Conservation (phyloP, 1,139 yeast species). For the Magnusiomyces suaveolens region DNA sequence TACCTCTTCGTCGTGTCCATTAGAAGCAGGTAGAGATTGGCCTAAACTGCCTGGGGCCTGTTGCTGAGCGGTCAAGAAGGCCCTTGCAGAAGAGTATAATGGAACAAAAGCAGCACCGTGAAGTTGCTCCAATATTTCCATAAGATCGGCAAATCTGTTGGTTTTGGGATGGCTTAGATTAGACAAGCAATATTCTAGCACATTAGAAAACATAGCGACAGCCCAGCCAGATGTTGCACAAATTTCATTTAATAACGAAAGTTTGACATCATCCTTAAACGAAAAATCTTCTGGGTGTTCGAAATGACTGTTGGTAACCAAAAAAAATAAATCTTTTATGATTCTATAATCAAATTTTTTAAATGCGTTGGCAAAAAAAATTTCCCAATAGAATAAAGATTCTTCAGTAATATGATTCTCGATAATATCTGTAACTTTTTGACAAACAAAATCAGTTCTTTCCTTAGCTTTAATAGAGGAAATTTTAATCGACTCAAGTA, state of each 20-base stretch:
- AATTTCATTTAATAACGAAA: constrained; percentile 48
- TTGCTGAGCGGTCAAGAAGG: constrained; percentile 35
- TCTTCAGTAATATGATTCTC: constrained; percentile 62
- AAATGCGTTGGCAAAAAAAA: constrained; percentile 56
- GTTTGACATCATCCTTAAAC: constrained; percentile 54
- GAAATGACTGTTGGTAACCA: constrained; percentile 44
- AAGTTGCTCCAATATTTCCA: constrained; percentile 50
- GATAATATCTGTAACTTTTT: constrained; percentile 41
- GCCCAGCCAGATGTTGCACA: constrained; percentile 52
- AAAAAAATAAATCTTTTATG: constrained; percentile 43
- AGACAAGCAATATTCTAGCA: constrained; percentile 41
- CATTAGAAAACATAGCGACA: constrained; percentile 41
- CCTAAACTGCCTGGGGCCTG: constrained; percentile 32
- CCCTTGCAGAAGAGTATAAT: constrained; percentile 38
- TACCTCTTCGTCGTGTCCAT: not conserved
- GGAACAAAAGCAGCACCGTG: constrained; percentile 47
- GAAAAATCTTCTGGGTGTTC: constrained; percentile 45
- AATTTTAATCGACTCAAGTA: constrained; percentile 23
- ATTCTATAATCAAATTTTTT: constrained; percentile 44
- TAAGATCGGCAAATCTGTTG: constrained; percentile 63
- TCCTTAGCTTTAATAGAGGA: constrained; percentile 17
- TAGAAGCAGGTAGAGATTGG: not conserved
- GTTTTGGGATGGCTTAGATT: constrained; percentile 57
- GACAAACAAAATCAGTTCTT: constrained; percentile 41
- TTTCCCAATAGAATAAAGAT: constrained; percentile 64